A percentile compares a stretch with the other conserved stretches of the same genome.
phyloP scores from a whole-genome alignment of 164 flowering plant genomes.

The Brasenia schreberi region DNA sequence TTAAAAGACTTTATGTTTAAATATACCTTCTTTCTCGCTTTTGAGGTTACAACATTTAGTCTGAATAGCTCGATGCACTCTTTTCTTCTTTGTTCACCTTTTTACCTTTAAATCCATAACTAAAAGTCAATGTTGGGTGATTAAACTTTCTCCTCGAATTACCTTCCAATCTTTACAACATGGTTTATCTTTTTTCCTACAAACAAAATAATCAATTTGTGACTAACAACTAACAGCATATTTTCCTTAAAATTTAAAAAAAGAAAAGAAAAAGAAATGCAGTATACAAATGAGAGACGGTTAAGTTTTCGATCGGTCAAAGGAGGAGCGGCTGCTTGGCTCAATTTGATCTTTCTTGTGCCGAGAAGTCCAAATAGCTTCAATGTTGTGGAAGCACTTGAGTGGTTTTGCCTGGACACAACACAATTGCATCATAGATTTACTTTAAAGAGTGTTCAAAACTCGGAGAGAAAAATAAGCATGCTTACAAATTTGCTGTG shows the following conservation, averaged over 20 bases:
- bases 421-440: neutral
- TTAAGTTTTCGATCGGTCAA: neutral
- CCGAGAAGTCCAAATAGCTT: slow-evolving; percentile 19
- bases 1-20: too few species aligned
- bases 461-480: neutral
- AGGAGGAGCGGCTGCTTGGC: slow-evolving; percentile 38
- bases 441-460: neutral
- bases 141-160: too few species aligned
- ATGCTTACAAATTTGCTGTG: slow-evolving; percentile 3
- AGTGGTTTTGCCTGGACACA: slow-evolving; percentile 47
- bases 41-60: too few species aligned
- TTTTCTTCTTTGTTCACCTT: too few species aligned
- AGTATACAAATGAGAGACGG: neutral
- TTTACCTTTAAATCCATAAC: too few species aligned
- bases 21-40: too few species aligned
- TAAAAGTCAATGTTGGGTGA: too few species aligned
- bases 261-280: neutral
- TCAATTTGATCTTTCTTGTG: slow-evolving; percentile 38
- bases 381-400: slow-evolving; percentile 54
- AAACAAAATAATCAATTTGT: too few species aligned
- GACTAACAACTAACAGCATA: neutral
- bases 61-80: too few species aligned
- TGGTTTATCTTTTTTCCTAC: too few species aligned
- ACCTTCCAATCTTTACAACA: too few species aligned
- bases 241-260: neutral